Evolutionary conservation across 495 filamentous ascomycete genomes (phyloP), one percentile per base, ranked within the genome.

Genomic region (Podospora pseudoanserina): DNA sequence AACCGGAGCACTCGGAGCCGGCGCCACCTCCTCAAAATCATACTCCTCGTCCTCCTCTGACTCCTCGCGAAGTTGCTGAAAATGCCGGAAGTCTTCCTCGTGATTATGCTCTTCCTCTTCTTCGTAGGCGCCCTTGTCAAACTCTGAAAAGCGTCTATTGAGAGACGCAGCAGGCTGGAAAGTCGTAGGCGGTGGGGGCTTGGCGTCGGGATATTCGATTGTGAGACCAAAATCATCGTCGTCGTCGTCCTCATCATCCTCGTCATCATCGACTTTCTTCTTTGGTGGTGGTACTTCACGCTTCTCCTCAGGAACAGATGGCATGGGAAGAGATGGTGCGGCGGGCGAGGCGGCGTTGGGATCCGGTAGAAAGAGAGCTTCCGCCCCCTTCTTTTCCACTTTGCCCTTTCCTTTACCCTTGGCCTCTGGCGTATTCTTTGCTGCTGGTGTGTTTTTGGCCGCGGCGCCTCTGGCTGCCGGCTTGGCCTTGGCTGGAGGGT

Each of bases 161-260:
- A 63, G 61, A 1, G 61, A 32, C 6, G 60, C n/a, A 23, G 30
- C 27, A 3, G 61, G 27, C 19, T 28, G 6, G 19, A 18, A 63
- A 19, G 30, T 63, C 16, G 59, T 2, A 19, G 26, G 27, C 49
- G 61, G n/a, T 20, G 30, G 61, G 7, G 32, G 39, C 13, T 65
- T 65, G 30, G 61, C 61, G 34, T 63, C 61, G n/a, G 61, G 61
- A 23, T 68, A 73, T 13, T 49, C 55, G 63, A 53, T 64, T 2
- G 32, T 59, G 39, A 28, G 32, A 18, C 62, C 60, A 20, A 75
- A 73, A 55, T 68, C 56, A 53, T 76, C 68, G 15, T 80, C 77
- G n/a, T 70, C 73, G 44, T 76, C 71, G 61, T 72, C 73, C 2
- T 79, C 77, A 20, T 78, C 78, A 15, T 78, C 80, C 18, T 78